Percentiles rank a stretch among this genome's conserved stretches.
Evolutionary conservation across 179 eudicot species (phyloP).

Genomic region (Drosera spatulata): DNA sequence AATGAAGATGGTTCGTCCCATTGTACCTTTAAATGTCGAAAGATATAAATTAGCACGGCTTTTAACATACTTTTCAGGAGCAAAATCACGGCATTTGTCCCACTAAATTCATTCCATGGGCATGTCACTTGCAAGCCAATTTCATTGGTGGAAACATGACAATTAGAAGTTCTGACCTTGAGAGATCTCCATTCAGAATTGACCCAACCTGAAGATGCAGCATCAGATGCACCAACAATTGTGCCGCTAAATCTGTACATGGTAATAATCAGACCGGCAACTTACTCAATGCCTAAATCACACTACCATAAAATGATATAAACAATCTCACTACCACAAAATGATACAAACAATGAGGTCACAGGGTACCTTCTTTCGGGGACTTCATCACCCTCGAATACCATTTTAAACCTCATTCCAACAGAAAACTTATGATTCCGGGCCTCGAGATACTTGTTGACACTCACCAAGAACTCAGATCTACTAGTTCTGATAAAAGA

Average conservation of each 20-base stretch:
- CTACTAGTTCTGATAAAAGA: slow-evolving; percentile 56
- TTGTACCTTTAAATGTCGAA: slow-evolving; percentile 46
- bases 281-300: background rate
- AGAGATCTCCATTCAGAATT: slow-evolving; percentile 90
- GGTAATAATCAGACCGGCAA: slow-evolving; percentile 7
- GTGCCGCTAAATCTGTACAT: slow-evolving; percentile 76
- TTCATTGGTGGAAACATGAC: background rate
- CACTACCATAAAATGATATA: background rate
- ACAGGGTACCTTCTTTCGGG: slow-evolving; percentile 83
- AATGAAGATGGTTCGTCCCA: slow-evolving; percentile 96
- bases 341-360: background rate
- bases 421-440: slow-evolving; percentile 59
- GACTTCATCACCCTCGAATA: slow-evolving; percentile 88
- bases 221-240: slow-evolving; percentile 72
- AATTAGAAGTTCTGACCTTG: slow-evolving; percentile 36
- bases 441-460: slow-evolving; percentile 90
- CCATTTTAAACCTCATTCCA: slow-evolving; percentile 93
- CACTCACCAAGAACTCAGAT: slow-evolving; percentile 75
- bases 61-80: background rate
- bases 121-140: background rate
- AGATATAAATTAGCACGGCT: background rate
- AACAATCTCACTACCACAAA: background rate
- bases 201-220: slow-evolving; percentile 56
- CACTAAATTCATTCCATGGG: background rate
- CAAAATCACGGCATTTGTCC: background rate